Evolutionary conservation across 345 rosid genomes (phyloP).

Genomic region (Syzygium aromaticum): DNA sequence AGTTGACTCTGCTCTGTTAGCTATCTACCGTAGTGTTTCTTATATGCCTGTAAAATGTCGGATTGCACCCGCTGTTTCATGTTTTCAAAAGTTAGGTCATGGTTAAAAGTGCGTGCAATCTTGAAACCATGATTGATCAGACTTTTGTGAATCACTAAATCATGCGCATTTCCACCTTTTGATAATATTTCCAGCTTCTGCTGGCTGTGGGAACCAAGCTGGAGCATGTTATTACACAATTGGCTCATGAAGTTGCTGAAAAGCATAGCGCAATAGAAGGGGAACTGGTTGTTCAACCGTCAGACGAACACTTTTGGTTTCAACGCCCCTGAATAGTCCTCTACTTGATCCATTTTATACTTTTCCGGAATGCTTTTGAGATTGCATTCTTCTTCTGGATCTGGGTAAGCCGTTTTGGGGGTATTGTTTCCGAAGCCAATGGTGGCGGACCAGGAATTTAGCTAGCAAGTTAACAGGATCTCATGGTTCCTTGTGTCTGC

Average conservation of each 20-base stretch:
- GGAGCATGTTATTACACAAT: constrained; percentile 61
- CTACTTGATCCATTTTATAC: constrained; percentile 71
- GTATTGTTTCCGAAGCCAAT: not conserved
- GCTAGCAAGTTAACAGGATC: not conserved
- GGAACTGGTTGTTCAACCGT: constrained; percentile 66
- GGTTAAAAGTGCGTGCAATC: not conserved
- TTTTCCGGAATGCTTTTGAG: constrained; percentile 90
- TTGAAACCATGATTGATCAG: not conserved
- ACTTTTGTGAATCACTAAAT: not conserved
- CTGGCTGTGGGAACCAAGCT: constrained; percentile 82
- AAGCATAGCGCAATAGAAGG: constrained; percentile 66
- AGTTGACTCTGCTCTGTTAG: not conserved
- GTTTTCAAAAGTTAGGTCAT: not conserved
- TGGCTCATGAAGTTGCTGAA: constrained; percentile 83
- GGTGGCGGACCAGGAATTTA: not conserved
- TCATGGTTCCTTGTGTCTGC: constrained; percentile 1
- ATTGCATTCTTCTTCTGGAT: constrained; percentile 92
- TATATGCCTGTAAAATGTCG: not conserved
- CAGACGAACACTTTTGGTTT: constrained; percentile 82
- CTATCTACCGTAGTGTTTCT: not conserved
- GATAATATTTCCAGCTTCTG: constrained; percentile 36
- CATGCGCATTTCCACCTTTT: not conserved
- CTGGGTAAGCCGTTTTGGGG: constrained; percentile 37
- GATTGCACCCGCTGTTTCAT: not conserved
- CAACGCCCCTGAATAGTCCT: constrained; percentile 47